Percentiles rank a stretch among this genome's conserved stretches.
Evolutionary conservation across 805 yeast genomes (phyloP).

Genomic region (Candida verbasci): DNA sequence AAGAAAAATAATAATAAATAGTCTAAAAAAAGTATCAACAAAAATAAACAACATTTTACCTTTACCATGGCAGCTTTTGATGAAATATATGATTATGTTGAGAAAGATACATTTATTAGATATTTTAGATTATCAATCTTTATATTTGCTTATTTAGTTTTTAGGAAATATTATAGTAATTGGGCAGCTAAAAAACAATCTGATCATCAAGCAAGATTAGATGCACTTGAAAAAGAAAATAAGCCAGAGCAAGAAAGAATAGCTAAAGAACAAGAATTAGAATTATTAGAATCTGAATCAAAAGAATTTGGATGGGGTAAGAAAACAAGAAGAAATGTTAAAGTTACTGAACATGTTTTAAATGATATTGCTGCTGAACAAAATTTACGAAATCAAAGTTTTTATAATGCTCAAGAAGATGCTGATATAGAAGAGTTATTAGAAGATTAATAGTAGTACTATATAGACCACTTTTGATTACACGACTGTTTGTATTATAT

Average conservation of each 20-base stretch:
- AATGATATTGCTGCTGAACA: conserved; percentile 40
- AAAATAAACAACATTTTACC: no score
- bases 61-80: conserved; percentile 7
- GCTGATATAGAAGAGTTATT: conserved; percentile 66
- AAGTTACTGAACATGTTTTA: conserved; percentile 50
- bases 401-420: conserved; percentile 50
- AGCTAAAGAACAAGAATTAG: conserved; percentile 29
- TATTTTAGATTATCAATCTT: conserved; percentile 45
- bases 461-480: not conserved
- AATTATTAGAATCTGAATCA: conserved; percentile 33
- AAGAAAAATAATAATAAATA: conserved; percentile 1
- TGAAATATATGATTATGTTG: conserved; percentile 31
- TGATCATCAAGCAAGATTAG: conserved; percentile 42
- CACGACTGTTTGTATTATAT: not conserved
- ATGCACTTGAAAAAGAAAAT: conserved; percentile 37
- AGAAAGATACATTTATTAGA: conserved; percentile 39
- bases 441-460: conserved; percentile 39
- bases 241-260: conserved; percentile 31
- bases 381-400: conserved; percentile 41
- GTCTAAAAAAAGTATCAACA: not conserved
- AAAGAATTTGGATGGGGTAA: conserved; percentile 76
- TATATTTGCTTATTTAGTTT: conserved; percentile 59
- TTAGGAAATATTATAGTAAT: conserved; percentile 53
- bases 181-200: conserved; percentile 56
- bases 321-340: conserved; percentile 57